Percentiles rank a stretch among this genome's conserved stretches.
Conservation (phyloP, 2,329 filamentous ascomycete genomes). For the Cladosporium sp. region DNA sequence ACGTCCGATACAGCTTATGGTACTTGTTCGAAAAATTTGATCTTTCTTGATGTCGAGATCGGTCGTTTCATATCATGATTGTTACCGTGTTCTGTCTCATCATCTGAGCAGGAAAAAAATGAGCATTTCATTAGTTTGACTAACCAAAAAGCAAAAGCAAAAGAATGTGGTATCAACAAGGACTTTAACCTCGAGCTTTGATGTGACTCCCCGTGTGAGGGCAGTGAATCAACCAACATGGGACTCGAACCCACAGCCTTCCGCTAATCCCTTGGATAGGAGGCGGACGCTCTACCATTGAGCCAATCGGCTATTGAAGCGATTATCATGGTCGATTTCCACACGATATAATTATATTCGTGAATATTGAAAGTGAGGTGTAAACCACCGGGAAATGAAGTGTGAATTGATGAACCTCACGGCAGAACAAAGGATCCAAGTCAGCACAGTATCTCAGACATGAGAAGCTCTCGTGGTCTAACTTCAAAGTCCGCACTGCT, state of each 20-base stretch:
- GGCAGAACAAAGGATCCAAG: not conserved
- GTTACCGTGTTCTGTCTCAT: not conserved
- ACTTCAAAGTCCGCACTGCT: no score
- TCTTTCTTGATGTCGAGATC: not conserved
- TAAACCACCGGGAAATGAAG: not conserved
- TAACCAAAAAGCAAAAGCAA: not conserved
- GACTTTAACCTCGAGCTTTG: slow-evolving; percentile 12
- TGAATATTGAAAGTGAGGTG: not conserved
- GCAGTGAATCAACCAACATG: slow-evolving; percentile 27
- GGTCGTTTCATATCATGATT: not conserved
- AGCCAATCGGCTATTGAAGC: slow-evolving; percentile 19
- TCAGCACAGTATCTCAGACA: no score
- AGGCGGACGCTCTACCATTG: slow-evolving; percentile 24
- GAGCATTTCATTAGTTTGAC: no score
- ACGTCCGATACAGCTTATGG: not conserved
- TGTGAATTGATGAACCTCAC: not conserved
- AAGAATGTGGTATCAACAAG: not conserved
- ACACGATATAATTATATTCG: not conserved
- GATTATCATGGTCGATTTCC: not conserved
- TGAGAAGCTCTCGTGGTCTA: no score
- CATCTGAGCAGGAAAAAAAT: no score
- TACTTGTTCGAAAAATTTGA: not conserved
- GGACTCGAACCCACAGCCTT: slow-evolving; percentile 36
- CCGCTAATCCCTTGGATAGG: slow-evolving; percentile 21
- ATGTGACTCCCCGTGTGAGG: not conserved